A percentile compares a stretch with the other conserved stretches of the same genome.
These are phyloP conservation scores for Ophiosphaerella korrae DNA, from an alignment of 2,329 filamentous ascomycete genomes.

Conservation along the genomic window DNA sequence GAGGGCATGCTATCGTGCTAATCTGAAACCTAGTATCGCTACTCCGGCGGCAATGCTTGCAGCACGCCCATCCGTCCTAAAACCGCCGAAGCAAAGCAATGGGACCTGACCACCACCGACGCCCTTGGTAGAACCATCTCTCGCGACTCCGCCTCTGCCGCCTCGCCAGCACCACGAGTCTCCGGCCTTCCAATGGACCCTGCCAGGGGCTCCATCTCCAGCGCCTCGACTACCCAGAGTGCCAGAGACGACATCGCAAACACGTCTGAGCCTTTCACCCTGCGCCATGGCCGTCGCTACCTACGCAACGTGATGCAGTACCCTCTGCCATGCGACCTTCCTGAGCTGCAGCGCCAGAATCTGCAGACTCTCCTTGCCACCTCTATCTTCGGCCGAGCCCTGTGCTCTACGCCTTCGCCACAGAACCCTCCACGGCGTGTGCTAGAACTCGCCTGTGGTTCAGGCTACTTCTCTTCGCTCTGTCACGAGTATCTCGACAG, in stretches of 20 bases:
- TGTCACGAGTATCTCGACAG: conserved; percentile 80
- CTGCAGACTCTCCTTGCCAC: conserved; percentile 81
- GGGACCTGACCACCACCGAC: conserved; percentile 43
- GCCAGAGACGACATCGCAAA: conserved; percentile 28
- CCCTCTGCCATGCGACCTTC: conserved; percentile 84
- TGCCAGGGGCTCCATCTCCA: conserved; percentile 46
- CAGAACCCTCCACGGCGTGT: conserved; percentile 72
- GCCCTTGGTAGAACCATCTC: conserved; percentile 44
- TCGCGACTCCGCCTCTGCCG: conserved; percentile 24
- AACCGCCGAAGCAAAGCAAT: conserved; percentile 44
- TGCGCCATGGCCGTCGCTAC: conserved; percentile 81
- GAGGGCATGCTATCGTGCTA: conserved; percentile 13
- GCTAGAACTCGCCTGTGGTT: conserved; percentile 85
- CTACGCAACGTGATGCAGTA: conserved; percentile 76
- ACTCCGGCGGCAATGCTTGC: conserved; percentile 35
- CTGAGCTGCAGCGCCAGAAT: conserved; percentile 86
- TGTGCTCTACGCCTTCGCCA: conserved; percentile 72
- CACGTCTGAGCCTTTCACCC: conserved; percentile 59
- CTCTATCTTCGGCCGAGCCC: conserved; percentile 78
- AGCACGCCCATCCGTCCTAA: conserved; percentile 34
- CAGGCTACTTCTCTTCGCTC: conserved; percentile 86
- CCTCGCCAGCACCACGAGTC: conserved; percentile 19
- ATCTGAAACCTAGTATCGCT: conserved; percentile 39
- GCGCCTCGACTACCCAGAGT: conserved; percentile 41
- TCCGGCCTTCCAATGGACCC: conserved; percentile 40